Evolutionary conservation across 2,329 filamentous ascomycete species (phyloP).

Genomic region (Coniochaeta ligniaria): DNA sequence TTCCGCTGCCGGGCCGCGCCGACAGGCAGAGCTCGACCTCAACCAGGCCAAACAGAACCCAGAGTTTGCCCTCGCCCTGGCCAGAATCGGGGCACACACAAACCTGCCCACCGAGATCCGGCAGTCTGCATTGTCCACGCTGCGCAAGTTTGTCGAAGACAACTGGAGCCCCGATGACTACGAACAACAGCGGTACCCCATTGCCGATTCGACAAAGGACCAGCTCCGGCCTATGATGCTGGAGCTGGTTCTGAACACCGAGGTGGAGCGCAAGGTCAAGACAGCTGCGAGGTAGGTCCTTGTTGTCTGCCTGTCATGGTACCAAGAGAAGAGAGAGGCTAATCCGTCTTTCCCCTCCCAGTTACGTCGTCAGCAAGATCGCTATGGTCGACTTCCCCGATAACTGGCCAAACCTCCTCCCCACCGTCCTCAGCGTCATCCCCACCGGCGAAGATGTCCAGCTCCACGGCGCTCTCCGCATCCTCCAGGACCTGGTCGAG

Average conservation of each 20-base stretch:
- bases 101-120: slow-evolving; percentile 68
- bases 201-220: slow-evolving; percentile 66
- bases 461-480: slow-evolving; percentile 81
- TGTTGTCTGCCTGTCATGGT: neutral
- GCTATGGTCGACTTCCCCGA: slow-evolving; percentile 90
- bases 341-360: slow-evolving; percentile 16
- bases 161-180: slow-evolving; percentile 77
- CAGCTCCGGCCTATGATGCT: slow-evolving; percentile 69
- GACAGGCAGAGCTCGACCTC: slow-evolving; percentile 79
- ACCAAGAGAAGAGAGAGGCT: neutral
- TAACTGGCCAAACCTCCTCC: slow-evolving; percentile 85
- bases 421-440: slow-evolving; percentile 70
- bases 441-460: slow-evolving; percentile 69
- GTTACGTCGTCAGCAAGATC: slow-evolving; percentile 82
- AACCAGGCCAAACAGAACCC: slow-evolving; percentile 60
- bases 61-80: slow-evolving; percentile 71
- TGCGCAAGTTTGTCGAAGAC: slow-evolving; percentile 76
- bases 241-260: slow-evolving; percentile 65
- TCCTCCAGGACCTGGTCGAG: slow-evolving; percentile 84
- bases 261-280: slow-evolving; percentile 80
- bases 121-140: slow-evolving; percentile 71
- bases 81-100: slow-evolving; percentile 71
- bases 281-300: slow-evolving; percentile 70
- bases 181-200: slow-evolving; percentile 56
- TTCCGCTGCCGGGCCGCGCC: slow-evolving; percentile 66